phyloP scores from a whole-genome alignment of 352 stramenopile species.

The Plasmopara muralis region DNA sequence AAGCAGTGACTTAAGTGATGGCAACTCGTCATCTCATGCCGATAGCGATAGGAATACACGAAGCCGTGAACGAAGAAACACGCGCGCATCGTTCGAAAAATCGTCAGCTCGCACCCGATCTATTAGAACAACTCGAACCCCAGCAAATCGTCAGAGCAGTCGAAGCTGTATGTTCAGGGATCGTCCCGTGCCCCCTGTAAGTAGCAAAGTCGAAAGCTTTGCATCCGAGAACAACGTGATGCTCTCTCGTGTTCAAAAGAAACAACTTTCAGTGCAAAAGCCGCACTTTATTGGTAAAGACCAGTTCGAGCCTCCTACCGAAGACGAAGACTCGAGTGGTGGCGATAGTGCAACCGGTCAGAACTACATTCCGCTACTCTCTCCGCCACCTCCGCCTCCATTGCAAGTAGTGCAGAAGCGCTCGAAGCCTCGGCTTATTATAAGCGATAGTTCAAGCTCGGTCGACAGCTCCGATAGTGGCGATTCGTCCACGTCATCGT shows the following conservation, averaged over 20 bases:
- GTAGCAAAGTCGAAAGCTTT: conserved; percentile 20
- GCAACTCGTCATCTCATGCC: conserved; percentile 29
- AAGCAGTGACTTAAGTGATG: conserved; percentile 52
- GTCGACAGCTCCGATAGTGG: conserved; percentile 28
- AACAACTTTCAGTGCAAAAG: conserved; percentile 6
- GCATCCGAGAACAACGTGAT: conserved; percentile 17
- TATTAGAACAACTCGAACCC: conserved; percentile 4
- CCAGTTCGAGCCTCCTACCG: conserved; percentile 14
- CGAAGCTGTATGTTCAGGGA: conserved; percentile 23
- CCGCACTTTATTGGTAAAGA: conserved; percentile 6
- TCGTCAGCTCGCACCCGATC: conserved; percentile 14
- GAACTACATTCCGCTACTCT: conserved; percentile 13
- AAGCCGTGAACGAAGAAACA: conserved; percentile 19
- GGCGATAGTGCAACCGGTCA: conserved; percentile 11
- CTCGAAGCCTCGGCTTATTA: conserved; percentile 31
- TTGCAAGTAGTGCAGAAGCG: conserved; percentile 23
- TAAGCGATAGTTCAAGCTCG: conserved; percentile 65
- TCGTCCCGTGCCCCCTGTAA: conserved; percentile 16
- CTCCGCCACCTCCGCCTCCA: conserved; percentile 26
- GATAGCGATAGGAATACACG: conserved; percentile 36
- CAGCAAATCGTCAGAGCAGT: conserved; percentile 7
- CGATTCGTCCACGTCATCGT: conserved; percentile 34
- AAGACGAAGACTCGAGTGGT: conserved; percentile 17
- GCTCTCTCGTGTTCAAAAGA: conserved; percentile 20
- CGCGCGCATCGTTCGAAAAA: conserved; percentile 16